Conservation (phyloP, 192 early-diverging fungal species). For the Backusella tarrabulga region DNA sequence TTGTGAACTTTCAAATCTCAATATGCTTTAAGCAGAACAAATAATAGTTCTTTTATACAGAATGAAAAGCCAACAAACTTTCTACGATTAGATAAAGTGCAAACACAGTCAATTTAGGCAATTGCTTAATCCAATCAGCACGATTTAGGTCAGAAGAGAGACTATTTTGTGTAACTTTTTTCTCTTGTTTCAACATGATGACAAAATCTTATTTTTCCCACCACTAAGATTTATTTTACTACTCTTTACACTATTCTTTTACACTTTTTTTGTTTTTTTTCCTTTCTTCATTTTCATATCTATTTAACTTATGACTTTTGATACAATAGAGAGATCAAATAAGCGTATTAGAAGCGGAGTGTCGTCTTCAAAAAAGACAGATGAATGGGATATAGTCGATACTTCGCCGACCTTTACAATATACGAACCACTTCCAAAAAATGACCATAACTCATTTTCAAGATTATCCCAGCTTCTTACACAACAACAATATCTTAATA, state of each 20-base stretch:
- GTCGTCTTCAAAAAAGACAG: background rate
- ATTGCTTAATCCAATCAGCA: slow-evolving; percentile 8
- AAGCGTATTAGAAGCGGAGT: slow-evolving; percentile 17
- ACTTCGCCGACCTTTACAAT: slow-evolving; percentile 10
- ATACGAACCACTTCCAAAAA: slow-evolving; percentile 1
- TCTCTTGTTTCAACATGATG: background rate
- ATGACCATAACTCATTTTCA: background rate
- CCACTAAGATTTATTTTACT: background rate
- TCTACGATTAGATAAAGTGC: background rate
- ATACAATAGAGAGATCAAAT: slow-evolving; percentile 22
- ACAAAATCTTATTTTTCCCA: slow-evolving; percentile 10
- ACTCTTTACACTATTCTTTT: background rate
- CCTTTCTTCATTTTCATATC: background rate
- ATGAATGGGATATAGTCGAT: slow-evolving; percentile 9
- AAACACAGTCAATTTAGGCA: background rate
- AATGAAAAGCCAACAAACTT: background rate
- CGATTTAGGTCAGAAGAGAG: slow-evolving; percentile 4
- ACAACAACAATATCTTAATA: background rate
- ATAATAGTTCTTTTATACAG: background rate
- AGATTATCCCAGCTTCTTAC: background rate
- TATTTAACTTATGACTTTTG: slow-evolving; percentile 26
- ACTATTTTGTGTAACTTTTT: slow-evolving; percentile 8
- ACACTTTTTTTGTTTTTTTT: background rate
- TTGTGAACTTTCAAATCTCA: background rate
- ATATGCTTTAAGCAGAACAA: background rate